Percentiles rank a stretch among this genome's conserved stretches.
Evolutionary conservation across 768 basidiomycete species (phyloP).

Genomic region (Pulveroboletus sp.): DNA sequence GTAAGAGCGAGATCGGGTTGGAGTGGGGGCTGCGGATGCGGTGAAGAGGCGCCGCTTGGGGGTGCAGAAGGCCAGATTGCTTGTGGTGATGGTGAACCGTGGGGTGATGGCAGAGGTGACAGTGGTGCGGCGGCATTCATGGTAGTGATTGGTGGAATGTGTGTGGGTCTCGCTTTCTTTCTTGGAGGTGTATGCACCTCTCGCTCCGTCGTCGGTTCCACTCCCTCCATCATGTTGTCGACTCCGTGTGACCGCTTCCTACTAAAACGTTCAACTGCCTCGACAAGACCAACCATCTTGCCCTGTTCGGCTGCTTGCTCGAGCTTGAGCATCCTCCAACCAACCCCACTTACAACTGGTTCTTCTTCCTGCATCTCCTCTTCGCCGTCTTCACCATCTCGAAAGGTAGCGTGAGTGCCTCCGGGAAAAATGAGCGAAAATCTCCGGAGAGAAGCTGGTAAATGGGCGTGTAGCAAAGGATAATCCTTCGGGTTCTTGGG

Average conservation of each 20-base stretch:
- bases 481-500: conserved; percentile 80
- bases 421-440: conserved; percentile 82
- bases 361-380: conserved; percentile 73
- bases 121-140: conserved; percentile 75
- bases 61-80: conserved; percentile 78
- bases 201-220: conserved; percentile 53
- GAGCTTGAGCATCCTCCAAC: conserved; percentile 74
- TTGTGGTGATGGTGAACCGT: conserved; percentile 78
- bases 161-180: conserved; percentile 72
- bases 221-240: conserved; percentile 71
- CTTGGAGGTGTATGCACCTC: conserved; percentile 54
- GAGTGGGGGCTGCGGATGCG: conserved; percentile 64
- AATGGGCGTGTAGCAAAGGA: conserved; percentile 69
- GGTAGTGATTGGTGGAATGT: conserved; percentile 58
- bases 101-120: conserved; percentile 82
- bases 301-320: conserved; percentile 53
- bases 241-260: conserved; percentile 53
- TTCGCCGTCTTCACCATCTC: conserved; percentile 62
- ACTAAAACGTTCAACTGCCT: conserved; percentile 82
- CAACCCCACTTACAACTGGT: conserved; percentile 57
- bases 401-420: conserved; percentile 77
- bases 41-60: conserved; percentile 75
- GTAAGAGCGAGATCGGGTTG: conserved; percentile 82
- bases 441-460: conserved; percentile 70
- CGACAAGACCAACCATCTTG: conserved; percentile 62